Evolutionary conservation across 129 eudicot species (phyloP).

Genomic region (Arctium lappa): DNA sequence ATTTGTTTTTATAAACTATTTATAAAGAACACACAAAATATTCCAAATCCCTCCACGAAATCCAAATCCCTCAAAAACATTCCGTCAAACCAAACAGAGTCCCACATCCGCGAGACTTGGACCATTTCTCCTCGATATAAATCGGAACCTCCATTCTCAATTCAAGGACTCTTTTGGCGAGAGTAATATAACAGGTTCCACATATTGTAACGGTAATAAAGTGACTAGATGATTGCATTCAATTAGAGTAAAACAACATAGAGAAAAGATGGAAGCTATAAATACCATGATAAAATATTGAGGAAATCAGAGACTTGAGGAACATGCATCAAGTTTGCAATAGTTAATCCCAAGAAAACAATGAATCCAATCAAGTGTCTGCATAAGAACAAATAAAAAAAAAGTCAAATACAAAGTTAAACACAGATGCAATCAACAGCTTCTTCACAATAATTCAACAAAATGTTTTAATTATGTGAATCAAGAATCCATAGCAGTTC

Average conservation of each 20-base stretch:
- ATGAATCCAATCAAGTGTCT: conserved; percentile 90
- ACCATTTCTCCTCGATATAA: not conserved
- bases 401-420: not conserved
- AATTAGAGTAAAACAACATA: not conserved
- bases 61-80: too few species aligned
- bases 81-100: too few species aligned
- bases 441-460: conserved; percentile 13
- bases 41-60: too few species aligned
- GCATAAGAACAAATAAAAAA: conserved; percentile 32
- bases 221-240: not conserved
- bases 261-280: conserved; percentile 18
- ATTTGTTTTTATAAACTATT: too few species aligned
- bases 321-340: conserved; percentile 49
- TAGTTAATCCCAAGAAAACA: conserved; percentile 70
- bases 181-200: not conserved
- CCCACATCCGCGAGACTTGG: not conserved
- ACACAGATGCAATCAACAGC: not conserved
- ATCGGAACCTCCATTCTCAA: too few species aligned
- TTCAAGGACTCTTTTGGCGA: not conserved
- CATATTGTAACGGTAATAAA: not conserved
- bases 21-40: too few species aligned
- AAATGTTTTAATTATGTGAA: not conserved
- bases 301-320: conserved; percentile 67
- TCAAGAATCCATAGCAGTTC: conserved; percentile 4
- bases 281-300: conserved; percentile 67